Conservation (phyloP, 192 early-diverging fungal genomes). For the Neocallimastix lanati region DNA sequence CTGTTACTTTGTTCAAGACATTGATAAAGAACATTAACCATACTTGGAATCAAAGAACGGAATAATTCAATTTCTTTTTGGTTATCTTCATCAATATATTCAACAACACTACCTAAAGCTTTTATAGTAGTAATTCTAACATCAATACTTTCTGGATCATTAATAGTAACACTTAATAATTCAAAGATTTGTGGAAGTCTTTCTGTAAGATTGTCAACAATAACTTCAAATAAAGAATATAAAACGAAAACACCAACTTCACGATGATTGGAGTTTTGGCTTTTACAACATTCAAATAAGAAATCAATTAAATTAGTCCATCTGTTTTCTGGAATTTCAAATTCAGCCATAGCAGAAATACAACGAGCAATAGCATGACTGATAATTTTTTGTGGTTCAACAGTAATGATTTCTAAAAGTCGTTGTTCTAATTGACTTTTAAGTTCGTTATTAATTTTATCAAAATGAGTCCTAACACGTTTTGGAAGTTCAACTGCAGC, state of each 20-base stretch:
- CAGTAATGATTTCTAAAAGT: conserved; percentile 51
- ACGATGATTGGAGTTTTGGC: conserved; percentile 48
- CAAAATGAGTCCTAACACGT: conserved; percentile 58
- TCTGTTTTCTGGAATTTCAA: conserved; percentile 54
- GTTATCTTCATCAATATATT: conserved; percentile 55
- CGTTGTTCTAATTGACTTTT: conserved; percentile 41
- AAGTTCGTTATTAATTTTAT: conserved; percentile 29
- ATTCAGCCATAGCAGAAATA: conserved; percentile 71
- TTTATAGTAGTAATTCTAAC: conserved; percentile 66
- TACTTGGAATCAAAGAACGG: conserved; percentile 53
- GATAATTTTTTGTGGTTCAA: conserved; percentile 47
- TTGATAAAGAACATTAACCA: conserved; percentile 70
- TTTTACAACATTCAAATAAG: conserved; percentile 63
- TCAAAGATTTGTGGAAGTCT: conserved; percentile 44
- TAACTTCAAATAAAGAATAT: conserved; percentile 71
- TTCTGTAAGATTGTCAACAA: conserved; percentile 46
- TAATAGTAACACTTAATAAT: conserved; percentile 51
- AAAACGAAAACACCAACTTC: conserved; percentile 75
- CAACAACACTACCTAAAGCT: conserved; percentile 12
- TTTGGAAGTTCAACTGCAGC: conserved; percentile 81
- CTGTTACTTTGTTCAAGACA: conserved; percentile 56
- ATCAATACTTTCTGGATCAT: conserved; percentile 62
- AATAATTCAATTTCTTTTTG: conserved; percentile 51
- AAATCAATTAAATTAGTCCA: conserved; percentile 66
- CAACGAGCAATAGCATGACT: conserved; percentile 68